Conservation (phyloP, 257 asterid genomes). For the Solanum chmielewskii region DNA sequence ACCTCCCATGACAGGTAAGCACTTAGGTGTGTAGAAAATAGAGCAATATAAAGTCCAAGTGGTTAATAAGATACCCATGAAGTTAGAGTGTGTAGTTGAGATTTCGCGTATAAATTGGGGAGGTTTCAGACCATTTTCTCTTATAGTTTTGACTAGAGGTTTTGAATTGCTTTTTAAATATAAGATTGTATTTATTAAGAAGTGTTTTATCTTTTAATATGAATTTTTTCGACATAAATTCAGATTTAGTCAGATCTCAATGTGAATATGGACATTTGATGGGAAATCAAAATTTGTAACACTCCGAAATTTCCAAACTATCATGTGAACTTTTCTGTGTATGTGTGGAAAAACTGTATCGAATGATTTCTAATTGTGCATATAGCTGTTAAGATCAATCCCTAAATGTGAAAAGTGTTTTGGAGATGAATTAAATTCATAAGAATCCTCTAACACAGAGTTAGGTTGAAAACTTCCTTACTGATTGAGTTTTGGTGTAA, state of each 20-base stretch:
- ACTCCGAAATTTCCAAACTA: too few relatives aligned
- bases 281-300: background rate
- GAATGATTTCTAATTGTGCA: background rate
- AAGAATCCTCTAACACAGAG: background rate
- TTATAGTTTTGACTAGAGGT: too few relatives aligned
- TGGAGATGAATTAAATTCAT: background rate
- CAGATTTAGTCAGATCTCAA: too few relatives aligned
- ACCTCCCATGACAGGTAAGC: too few relatives aligned
- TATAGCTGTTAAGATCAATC: background rate
- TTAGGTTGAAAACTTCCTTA: background rate
- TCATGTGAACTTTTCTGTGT: background rate
- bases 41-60: too few relatives aligned
- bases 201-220: too few relatives aligned
- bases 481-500: background rate
- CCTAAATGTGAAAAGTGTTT: background rate
- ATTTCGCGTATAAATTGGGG: too few relatives aligned
- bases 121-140: too few relatives aligned
- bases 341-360: background rate
- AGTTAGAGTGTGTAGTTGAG: too few relatives aligned
- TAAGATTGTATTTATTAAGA: background rate
- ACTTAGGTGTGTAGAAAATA: too few relatives aligned
- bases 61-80: too few relatives aligned
- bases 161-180: background rate
- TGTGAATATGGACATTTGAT: background rate
- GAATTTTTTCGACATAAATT: too few relatives aligned